Conservation (phyloP, 176 grass and related monocot genomes). For the Rhynchospora tenuis region DNA sequence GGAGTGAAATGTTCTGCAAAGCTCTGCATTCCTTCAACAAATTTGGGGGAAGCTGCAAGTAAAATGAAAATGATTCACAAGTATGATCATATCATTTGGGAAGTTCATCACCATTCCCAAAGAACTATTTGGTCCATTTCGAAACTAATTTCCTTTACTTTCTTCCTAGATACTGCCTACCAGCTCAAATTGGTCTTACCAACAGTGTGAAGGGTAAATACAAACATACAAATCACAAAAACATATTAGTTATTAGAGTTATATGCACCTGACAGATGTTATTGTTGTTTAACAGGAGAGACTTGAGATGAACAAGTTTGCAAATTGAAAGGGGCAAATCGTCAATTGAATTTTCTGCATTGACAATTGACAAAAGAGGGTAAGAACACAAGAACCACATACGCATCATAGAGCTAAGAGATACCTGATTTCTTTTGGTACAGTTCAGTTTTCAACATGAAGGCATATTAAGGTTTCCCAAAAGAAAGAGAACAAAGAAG, state of each 20-base stretch:
- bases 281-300: conserved; percentile 68
- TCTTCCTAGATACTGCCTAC: neutral
- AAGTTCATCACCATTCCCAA: neutral
- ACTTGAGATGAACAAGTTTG: conserved; percentile 72
- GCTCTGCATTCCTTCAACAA: conserved; percentile 74
- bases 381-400: neutral
- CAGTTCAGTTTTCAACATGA: neutral
- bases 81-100: neutral
- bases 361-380: neutral
- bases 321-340: conserved; percentile 63
- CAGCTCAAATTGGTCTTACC: neutral
- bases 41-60: conserved; percentile 62
- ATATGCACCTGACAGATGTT: conserved; percentile 61
- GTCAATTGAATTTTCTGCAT: conserved; percentile 74
- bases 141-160: neutral
- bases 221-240: neutral
- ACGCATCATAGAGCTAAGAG: neutral
- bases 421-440: neutral
- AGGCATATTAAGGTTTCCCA: no score
- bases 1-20: conserved; percentile 79
- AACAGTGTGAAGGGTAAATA: neutral
- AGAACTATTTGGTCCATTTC: neutral
- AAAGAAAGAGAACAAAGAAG: no score
- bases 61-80: conserved; percentile 10
- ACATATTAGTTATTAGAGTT: neutral